Percentiles rank a stretch among this genome's conserved stretches.
Evolutionary conservation across 306 rosid genomes (phyloP).

Genomic region (Benincasa hispida): DNA sequence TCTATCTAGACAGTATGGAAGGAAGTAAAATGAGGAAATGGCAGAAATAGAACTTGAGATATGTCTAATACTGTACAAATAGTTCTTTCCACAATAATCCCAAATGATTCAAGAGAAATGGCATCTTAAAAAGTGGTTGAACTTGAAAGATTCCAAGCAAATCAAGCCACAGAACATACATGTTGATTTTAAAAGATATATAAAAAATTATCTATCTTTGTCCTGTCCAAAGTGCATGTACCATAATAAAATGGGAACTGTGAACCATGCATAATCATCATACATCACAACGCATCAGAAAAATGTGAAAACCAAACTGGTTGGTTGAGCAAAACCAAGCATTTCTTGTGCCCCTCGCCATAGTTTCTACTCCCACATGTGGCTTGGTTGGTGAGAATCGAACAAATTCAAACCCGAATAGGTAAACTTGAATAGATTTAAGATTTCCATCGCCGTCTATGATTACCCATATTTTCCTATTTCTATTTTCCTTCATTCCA

Average conservation of each 20-base stretch:
- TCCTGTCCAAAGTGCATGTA: background rate
- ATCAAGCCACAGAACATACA: slow-evolving; percentile 5
- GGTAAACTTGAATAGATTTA: background rate
- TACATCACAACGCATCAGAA: background rate
- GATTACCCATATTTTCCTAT: background rate
- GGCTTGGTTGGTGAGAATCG: background rate
- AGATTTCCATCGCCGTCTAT: background rate
- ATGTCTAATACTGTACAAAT: background rate
- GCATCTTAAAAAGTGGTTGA: background rate
- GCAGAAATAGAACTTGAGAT: background rate
- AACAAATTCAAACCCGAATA: background rate
- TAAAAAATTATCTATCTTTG: background rate
- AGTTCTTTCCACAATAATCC: background rate
- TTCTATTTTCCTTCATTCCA: background rate
- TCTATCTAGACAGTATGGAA: background rate
- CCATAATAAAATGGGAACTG: background rate
- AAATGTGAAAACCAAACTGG: background rate
- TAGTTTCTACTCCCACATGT: background rate
- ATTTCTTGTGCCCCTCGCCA: background rate
- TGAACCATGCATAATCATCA: background rate
- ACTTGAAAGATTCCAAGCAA: background rate
- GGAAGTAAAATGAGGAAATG: background rate
- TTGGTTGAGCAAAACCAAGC: background rate
- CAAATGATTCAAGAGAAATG: background rate
- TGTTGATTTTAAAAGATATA: background rate